Evolutionary conservation across 192 early-diverging fungal species (phyloP).

Genomic region (Backusella australiensis): DNA sequence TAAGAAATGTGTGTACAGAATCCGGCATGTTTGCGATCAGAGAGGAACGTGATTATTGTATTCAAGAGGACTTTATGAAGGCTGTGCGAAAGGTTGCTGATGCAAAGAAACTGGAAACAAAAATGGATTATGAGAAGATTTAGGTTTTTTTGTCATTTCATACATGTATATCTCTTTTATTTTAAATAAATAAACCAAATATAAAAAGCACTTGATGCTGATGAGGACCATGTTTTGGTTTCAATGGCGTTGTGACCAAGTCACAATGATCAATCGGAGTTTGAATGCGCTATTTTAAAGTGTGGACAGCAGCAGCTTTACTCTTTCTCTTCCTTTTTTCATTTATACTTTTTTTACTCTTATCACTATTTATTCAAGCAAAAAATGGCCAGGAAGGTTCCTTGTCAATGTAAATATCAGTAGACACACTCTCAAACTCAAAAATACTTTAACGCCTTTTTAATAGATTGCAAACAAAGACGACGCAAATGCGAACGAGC

Average conservation of each 20-base stretch:
- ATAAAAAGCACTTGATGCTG: too few relatives aligned
- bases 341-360: too few relatives aligned
- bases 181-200: neutral
- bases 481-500: constrained; percentile 8
- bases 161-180: neutral
- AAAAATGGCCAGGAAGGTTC: neutral
- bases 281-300: too few relatives aligned
- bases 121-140: constrained; percentile 86
- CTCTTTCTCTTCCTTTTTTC: too few relatives aligned
- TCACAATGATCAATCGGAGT: too few relatives aligned
- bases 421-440: neutral
- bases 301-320: too few relatives aligned
- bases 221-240: too few relatives aligned
- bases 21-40: constrained; percentile 99
- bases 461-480: constrained; percentile 10
- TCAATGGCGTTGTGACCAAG: too few relatives aligned
- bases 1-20: constrained; percentile 99
- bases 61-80: constrained; percentile 99
- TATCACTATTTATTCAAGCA: neutral
- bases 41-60: constrained; percentile 94
- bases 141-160: constrained; percentile 33
- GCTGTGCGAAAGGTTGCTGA: constrained; percentile 98
- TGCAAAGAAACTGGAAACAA: constrained; percentile 93
- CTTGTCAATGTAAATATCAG: constrained; percentile 6
- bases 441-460: neutral